Evolutionary conservation across 1,284 basidiomycete species (phyloP), one percentile per base, ranked within the genome.

Genomic region (Phenoliferia sp.): DNA sequence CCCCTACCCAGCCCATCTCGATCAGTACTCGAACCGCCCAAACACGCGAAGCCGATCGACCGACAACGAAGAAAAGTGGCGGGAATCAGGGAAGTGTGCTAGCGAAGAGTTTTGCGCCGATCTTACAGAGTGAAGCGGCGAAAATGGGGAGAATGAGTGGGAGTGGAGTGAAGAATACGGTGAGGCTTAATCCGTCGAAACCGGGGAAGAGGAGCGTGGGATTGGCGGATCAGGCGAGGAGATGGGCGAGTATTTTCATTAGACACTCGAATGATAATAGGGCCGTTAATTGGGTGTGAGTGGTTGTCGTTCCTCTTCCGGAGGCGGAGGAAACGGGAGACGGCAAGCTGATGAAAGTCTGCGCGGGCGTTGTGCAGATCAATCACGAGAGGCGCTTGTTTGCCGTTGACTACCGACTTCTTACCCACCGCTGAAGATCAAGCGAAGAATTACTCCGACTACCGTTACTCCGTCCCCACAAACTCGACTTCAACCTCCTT

Each of bases 391-490:
- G 79, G 79, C 6, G 80, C 79, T 7, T 97, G 92, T 77, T 83
- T 99, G 10, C 95, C 95, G 1, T 83, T 99, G 58, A 95, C 94
- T 0, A 90, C 92, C n/a, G 91, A 94, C 75, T 87, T 90, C 76
- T 88, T 94, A 74, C 93, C 94, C 0, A 85, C 86, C 0, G 83
- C 83, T 19, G 83, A 86, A 16, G 90, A 94, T 74, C 83, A 94
- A 0, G 87, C 90, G 66, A 85, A 84, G 0, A 85, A 87, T 9
- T 96, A 92, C 77, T 88, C 89, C 69, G 86, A 91, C 15, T 89
- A 89, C 55, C 77, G 78, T 31, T 82, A 83, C 70, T 78, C 79
- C 35, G 77, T 82, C 68, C 78, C 80, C 12, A 80, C 80, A 63
- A 77, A 78, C 59, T 71, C 77, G 0, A 78, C 79, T 67, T 78